Evolutionary conservation across 2,329 filamentous ascomycete genomes (phyloP), one percentile per base, ranked within the genome.

Genomic region (Ascosphaera apis): DNA sequence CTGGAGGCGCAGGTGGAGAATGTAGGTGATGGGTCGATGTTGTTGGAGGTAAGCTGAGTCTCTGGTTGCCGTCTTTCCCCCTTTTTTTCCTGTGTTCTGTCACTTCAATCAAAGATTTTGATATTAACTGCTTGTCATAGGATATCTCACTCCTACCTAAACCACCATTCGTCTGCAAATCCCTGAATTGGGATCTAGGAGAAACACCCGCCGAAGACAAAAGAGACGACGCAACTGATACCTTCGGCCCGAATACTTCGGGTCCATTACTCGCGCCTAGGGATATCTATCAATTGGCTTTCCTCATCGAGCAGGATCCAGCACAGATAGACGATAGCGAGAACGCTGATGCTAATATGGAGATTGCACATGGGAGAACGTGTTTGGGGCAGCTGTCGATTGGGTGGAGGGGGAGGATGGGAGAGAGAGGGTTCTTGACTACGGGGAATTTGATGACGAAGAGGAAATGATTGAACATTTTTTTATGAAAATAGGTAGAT

Each of bases 1-100:
- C 63, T 98, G 35, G 88, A 98, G 55, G 88, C 86, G 17, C 88
- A 98, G 58, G 57, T 98, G 39, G 88, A 98, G 61, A 98, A 95
- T 54, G 79, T 84, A 49, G 81, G 81, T 33, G 84, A 93, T 51
- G 74, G 75, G 32, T 63, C 73, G 3, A 76, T 95, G 43, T 70
- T 79, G 48, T 65, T 98, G 36, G 80, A 91, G 55, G 65, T 69
- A 34, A 35, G 28, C 36, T 34, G 16, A n/a, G 13, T 8, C 25
- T 36, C 12, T 16, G 34, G 34, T 40, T 28, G 32, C 32, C 15
- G 36, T 25, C 7, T 3, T 16, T 31, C n/a, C 12, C 23, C 16
- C 2, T 13, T 23, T 15, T 7, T 30, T 15, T 15, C 13, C 13
- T 9, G 19, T 4, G 4, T 21, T 21, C 19, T 21, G 19, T 21